Percentiles rank a stretch among this genome's conserved stretches.
These are phyloP conservation scores for Stylonectria norvegica DNA, from an alignment of 2,329 filamentous ascomycete species.

Conservation along the genomic window DNA sequence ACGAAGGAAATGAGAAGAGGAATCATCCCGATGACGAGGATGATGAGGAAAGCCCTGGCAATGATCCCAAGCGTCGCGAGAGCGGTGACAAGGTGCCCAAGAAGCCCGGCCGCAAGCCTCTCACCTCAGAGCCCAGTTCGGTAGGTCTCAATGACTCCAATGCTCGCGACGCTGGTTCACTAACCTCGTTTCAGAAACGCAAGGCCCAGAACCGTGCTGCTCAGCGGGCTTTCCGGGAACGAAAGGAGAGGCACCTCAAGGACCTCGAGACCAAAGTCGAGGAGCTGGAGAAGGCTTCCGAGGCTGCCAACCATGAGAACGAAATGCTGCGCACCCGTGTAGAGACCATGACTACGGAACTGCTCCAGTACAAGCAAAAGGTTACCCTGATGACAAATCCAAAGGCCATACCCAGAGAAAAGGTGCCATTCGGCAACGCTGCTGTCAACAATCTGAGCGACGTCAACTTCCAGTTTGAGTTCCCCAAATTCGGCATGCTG, in stretches of 20 bases:
- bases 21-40: constrained; percentile 69
- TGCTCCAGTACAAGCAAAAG: constrained; percentile 87
- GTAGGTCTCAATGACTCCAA: constrained; percentile 57
- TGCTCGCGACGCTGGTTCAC: too few relatives aligned
- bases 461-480: constrained; percentile 91
- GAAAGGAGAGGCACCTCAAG: constrained; percentile 88
- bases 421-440: constrained; percentile 39
- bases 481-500: constrained; percentile 85
- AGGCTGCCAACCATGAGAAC: constrained; percentile 83
- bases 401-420: constrained; percentile 39
- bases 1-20: constrained; percentile 61
- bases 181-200: constrained; percentile 62
- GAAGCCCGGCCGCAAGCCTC: constrained; percentile 93
- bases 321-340: constrained; percentile 79
- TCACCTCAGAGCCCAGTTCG: constrained; percentile 92
- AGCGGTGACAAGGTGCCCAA: constrained; percentile 82
- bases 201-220: constrained; percentile 95
- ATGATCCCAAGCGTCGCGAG: constrained; percentile 68
- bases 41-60: constrained; percentile 51
- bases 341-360: constrained; percentile 78
- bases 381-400: constrained; percentile 56
- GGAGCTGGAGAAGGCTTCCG: constrained; percentile 76
- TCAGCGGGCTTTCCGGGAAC: constrained; percentile 88
- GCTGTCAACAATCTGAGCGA: constrained; percentile 61
- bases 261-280: constrained; percentile 77